Percentiles rank a stretch among this genome's conserved stretches.
Conservation (phyloP, 768 basidiomycete genomes). For the Mycena indigotica region DNA sequence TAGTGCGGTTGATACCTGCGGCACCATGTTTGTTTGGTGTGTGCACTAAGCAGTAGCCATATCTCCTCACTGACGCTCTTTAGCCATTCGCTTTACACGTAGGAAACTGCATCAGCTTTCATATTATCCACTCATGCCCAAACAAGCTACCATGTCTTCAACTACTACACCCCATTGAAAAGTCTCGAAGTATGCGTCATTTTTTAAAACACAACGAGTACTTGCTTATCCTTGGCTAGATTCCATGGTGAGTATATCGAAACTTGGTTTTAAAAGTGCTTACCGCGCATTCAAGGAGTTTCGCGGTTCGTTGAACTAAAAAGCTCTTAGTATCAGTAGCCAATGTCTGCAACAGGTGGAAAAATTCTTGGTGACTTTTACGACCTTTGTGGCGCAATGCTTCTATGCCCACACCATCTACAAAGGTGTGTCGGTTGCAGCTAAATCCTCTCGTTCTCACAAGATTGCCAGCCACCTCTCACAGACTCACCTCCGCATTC, state of each 20-base stretch:
- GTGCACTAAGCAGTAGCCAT: neutral
- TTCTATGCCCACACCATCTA: neutral
- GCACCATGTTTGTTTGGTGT: neutral
- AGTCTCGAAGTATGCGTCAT: neutral
- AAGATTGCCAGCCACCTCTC: neutral
- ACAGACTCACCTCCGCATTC: neutral
- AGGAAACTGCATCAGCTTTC: neutral
- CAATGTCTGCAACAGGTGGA: too few relatives aligned
- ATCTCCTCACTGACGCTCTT: neutral
- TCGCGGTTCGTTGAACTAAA: neutral
- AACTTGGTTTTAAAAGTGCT: neutral
- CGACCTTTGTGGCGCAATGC: neutral
- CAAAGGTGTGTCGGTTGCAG: neutral
- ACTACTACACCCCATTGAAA: neutral
- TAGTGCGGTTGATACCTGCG: neutral
- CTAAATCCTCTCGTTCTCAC: neutral
- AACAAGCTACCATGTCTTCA: neutral
- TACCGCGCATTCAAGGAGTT: neutral
- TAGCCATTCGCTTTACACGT: neutral
- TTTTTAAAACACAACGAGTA: neutral
- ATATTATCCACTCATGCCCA: neutral
- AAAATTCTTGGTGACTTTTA: neutral
- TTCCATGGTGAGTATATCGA: neutral
- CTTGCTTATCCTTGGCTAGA: neutral
- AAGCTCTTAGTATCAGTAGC: neutral